Base-by-base conservation (phyloP, 1,284 basidiomycete species). In the Ustilago nuda region DNA sequence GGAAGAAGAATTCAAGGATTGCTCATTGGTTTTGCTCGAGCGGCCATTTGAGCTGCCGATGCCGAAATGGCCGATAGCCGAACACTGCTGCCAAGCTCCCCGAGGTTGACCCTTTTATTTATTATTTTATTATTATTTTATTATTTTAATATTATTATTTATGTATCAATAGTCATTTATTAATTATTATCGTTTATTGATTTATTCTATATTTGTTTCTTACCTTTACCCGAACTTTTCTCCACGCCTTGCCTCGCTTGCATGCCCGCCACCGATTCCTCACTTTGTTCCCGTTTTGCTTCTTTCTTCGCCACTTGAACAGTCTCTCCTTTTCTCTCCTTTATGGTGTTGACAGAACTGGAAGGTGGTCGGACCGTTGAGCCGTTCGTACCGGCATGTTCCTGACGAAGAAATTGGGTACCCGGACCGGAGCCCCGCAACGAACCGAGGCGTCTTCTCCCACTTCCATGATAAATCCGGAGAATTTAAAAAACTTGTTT, bases 261-360 rank as follows among this genome's bases (percentile, higher is more conserved):
- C 5, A 11, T 7, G 7, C 19, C 43, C 43, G n/a, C 43, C 43
- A 45, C 43, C 43, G 7, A 15, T 45, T 45, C 43, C 43, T 19
- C 43, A 45, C 43, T 15, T 19, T 45, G 43, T 45, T 37, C 36
- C 36, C 13, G 5, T 19, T 41, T 27, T 27, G 23, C 23, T 27
- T 27, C 15, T 41, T 41, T 15, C 17, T 41, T 41, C 13, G 39
- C 39, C 39, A 41, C 13, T 41, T 41, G 13, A 12, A 13, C 39
- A 13, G 39, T 41, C 39, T 15, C 39, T 66, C 32, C 30, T 37
- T 32, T n/a, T 7, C 13, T 41, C 39, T 66, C 36, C 30, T 37
- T 32, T n/a, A 13, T 17, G 13, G 39, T 41, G 13, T 15, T 6
- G 13, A 41, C 39, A 41, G 39, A 6, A 17, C 39, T 41, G 39